A percentile compares a stretch with the other conserved stretches of the same genome.
These are phyloP conservation scores for Aureobasidium vineae DNA, from an alignment of 2,329 filamentous ascomycete genomes.

Conservation along the genomic window DNA sequence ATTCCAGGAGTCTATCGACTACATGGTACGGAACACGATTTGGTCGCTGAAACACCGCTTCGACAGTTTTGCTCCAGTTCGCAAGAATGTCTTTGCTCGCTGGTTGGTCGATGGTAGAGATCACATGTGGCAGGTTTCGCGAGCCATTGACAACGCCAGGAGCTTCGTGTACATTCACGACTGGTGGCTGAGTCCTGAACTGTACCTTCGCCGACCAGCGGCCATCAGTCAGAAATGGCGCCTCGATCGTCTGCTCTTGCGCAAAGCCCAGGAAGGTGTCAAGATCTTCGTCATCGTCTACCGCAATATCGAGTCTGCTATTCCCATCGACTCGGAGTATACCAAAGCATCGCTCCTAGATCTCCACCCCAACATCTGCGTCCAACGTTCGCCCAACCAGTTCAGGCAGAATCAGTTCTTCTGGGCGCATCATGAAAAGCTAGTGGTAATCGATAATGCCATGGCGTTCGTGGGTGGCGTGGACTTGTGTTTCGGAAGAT, in stretches of 20 bases:
- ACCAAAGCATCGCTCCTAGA: constrained; percentile 96
- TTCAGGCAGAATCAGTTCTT: constrained; percentile 99
- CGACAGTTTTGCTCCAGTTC: constrained; percentile 87
- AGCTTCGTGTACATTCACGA: constrained; percentile 99
- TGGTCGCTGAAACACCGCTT: constrained; percentile 87
- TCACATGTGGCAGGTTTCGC: constrained; percentile 99
- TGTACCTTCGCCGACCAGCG: constrained; percentile 91
- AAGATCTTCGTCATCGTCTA: constrained; percentile 99
- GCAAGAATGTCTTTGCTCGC: constrained; percentile 82
- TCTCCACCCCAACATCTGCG: constrained; percentile 92
- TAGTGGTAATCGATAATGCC: constrained; percentile 95
- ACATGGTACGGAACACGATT: constrained; percentile 77
- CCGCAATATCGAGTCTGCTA: constrained; percentile 92
- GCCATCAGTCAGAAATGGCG: constrained; percentile 98
- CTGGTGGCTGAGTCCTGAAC: constrained; percentile 96
- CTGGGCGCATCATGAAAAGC: constrained; percentile 97
- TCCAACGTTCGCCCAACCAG: constrained; percentile 94
- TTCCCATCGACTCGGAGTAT: constrained; percentile 97
- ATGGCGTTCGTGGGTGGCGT: constrained; percentile 94
- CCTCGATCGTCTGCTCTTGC: constrained; percentile 85
- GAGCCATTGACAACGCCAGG: constrained; percentile 93
- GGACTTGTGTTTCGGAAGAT: constrained; percentile 93
- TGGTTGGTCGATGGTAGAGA: constrained; percentile 97
- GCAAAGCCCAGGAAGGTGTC: constrained; percentile 90
- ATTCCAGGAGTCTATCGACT: constrained; percentile 87